These are phyloP conservation scores for Choiromyces venosus DNA, from an alignment of 495 filamentous ascomycete genomes.

Conservation along the genomic window DNA sequence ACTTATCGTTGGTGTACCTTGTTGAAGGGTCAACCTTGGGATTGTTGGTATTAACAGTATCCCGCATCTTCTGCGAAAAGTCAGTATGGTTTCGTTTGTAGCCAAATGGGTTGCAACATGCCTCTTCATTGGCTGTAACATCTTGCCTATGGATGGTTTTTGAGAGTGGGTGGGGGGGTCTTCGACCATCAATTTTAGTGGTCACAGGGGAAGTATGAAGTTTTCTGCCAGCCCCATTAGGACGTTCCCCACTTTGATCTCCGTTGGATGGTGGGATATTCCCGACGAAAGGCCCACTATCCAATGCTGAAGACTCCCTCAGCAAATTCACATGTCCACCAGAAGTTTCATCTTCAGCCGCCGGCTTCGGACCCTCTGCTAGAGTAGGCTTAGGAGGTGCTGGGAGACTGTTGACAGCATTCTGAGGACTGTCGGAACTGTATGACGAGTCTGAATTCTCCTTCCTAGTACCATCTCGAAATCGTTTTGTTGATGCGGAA, in stretches of 20 bases:
- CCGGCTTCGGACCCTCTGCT: neutral
- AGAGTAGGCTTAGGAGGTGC: neutral
- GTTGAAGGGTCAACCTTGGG: neutral
- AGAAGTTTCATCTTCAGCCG: neutral
- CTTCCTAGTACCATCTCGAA: neutral
- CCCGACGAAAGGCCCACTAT: neutral
- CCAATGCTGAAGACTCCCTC: neutral
- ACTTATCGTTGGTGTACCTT: neutral
- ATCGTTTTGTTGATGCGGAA: conserved; percentile 1
- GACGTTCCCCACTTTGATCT: neutral
- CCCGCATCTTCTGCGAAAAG: neutral
- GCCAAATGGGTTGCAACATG: neutral
- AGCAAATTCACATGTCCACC: neutral
- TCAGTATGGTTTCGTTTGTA: neutral
- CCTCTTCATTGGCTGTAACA: neutral
- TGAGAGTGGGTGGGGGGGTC: neutral
- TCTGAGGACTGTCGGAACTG: neutral
- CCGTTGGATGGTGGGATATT: neutral
- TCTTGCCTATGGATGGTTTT: neutral
- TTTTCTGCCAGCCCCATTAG: neutral
- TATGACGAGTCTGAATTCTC: neutral
- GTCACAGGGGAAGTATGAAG: neutral
- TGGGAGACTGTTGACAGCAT: neutral
- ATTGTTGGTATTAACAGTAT: neutral
- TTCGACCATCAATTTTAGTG: neutral